Conservation (phyloP, 2,329 filamentous ascomycete species). For the Alternaria arborescens region DNA sequence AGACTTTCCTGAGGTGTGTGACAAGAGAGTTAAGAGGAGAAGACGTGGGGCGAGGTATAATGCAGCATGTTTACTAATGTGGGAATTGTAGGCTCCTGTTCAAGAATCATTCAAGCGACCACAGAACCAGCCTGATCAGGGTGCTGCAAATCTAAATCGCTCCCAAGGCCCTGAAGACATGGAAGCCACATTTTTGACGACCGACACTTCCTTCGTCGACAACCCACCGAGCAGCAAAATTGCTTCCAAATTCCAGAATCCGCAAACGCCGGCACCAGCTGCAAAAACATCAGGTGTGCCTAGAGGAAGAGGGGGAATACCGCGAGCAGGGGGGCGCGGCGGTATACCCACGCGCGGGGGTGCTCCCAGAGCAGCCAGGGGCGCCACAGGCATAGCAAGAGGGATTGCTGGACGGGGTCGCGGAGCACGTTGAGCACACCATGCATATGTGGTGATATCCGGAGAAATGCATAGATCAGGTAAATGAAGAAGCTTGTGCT, state of each 20-base stretch:
- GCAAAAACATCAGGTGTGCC: conserved; percentile 27
- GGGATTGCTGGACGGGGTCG: conserved; percentile 46
- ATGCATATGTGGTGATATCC: conserved; percentile 13
- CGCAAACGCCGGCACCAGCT: conserved; percentile 43
- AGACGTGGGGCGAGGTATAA: not conserved
- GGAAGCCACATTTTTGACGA: conserved; percentile 92
- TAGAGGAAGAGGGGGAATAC: conserved; percentile 47
- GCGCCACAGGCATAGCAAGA: conserved; percentile 50
- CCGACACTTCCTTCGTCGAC: conserved; percentile 89
- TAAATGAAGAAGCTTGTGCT: not conserved
- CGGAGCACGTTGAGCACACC: conserved; percentile 30
- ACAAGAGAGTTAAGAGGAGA: not conserved
- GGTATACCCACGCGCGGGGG: conserved; percentile 49
- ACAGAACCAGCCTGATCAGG: conserved; percentile 39
- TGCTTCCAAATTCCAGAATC: conserved; percentile 52
- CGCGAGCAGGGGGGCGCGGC: conserved; percentile 44
- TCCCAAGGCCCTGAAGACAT: conserved; percentile 55
- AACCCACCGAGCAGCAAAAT: conserved; percentile 72
- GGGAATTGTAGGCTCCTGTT: conserved; percentile 72
- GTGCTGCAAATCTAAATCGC: conserved; percentile 29
- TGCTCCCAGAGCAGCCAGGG: conserved; percentile 40
- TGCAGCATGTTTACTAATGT: not conserved
- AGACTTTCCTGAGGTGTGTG: conserved; percentile 86
- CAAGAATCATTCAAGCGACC: conserved; percentile 76
- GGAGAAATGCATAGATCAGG: conserved; percentile 1